phyloP scores from a whole-genome alignment of 345 rosid genomes.

The Moricandia arvensis region DNA sequence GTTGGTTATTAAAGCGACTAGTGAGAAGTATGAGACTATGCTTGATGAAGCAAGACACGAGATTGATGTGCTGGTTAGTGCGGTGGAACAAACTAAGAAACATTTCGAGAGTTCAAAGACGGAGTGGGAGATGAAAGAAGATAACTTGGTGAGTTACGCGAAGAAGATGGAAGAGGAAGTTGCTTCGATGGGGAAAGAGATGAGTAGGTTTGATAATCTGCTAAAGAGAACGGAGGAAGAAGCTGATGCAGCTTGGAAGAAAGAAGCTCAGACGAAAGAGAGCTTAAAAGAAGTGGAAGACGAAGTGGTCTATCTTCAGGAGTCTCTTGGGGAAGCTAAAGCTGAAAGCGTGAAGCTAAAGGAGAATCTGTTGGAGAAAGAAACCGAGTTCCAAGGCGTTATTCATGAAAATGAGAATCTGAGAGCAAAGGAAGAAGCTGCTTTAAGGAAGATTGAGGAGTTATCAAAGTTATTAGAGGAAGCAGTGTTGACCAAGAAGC shows the following conservation, averaged over 20 bases:
- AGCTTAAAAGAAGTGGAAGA: constrained; percentile 78
- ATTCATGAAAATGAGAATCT: constrained; percentile 76
- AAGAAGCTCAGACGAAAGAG: constrained; percentile 64
- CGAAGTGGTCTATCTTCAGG: constrained; percentile 75
- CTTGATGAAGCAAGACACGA: constrained; percentile 76
- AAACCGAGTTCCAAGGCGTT: constrained; percentile 67
- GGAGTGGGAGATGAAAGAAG: constrained; percentile 85
- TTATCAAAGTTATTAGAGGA: constrained; percentile 82
- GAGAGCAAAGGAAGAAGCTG: constrained; percentile 55
- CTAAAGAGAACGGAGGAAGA: constrained; percentile 74
- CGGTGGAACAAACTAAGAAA: constrained; percentile 55
- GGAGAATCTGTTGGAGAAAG: constrained; percentile 76
- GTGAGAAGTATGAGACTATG: constrained; percentile 76
- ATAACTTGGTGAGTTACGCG: constrained; percentile 49
- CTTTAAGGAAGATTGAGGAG: constrained; percentile 67
- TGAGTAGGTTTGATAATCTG: constrained; percentile 63
- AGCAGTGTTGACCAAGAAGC: constrained; percentile 50
- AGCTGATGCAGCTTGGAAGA: constrained; percentile 64
- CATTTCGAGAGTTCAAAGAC: constrained; percentile 53
- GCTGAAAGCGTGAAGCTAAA: constrained; percentile 71
- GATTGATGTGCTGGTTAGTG: constrained; percentile 52
- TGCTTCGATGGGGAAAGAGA: constrained; percentile 62
- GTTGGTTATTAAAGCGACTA: constrained; percentile 71
- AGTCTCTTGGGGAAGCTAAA: constrained; percentile 65
- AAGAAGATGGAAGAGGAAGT: constrained; percentile 75